phyloP scores from a whole-genome alignment of 2,329 filamentous ascomycete species.

The Apiospora koreana region DNA sequence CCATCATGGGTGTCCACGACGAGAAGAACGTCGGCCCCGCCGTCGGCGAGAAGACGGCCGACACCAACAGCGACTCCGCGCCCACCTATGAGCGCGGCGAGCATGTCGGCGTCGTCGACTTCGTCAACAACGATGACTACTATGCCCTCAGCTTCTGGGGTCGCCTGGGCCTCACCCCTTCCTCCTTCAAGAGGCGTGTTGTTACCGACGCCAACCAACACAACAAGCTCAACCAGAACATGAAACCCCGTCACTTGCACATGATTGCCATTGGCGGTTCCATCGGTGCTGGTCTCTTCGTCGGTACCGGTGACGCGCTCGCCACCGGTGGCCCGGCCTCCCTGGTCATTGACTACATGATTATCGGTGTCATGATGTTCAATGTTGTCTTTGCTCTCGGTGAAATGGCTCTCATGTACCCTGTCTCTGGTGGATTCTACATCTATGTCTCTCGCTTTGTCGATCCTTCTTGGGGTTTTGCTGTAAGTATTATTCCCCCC shows the following conservation, averaged over 20 bases:
- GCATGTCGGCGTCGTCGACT: slow-evolving; percentile 6
- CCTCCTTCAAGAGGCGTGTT: neutral
- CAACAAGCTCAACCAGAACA: slow-evolving; percentile 14
- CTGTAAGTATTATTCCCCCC: slow-evolving; percentile 49
- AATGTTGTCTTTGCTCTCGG: slow-evolving; percentile 80
- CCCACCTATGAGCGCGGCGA: slow-evolving; percentile 2
- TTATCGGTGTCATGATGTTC: slow-evolving; percentile 73
- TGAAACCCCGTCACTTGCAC: slow-evolving; percentile 47
- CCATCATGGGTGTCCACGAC: slow-evolving; percentile 1
- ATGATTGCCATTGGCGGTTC: slow-evolving; percentile 74
- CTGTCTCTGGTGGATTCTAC: slow-evolving; percentile 76
- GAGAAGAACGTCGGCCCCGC: slow-evolving; percentile 4
- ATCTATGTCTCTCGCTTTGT: slow-evolving; percentile 79
- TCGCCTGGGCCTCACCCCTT: slow-evolving; percentile 9
- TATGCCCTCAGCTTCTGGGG: slow-evolving; percentile 12
- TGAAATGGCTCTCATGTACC: slow-evolving; percentile 84
- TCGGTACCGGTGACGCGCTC: slow-evolving; percentile 62
- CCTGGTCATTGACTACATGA: slow-evolving; percentile 70
- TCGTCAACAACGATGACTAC: slow-evolving; percentile 9
- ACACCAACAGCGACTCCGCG: slow-evolving; percentile 2
- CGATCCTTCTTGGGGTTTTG: slow-evolving; percentile 79
- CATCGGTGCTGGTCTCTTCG: slow-evolving; percentile 73
- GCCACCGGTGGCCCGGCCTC: slow-evolving; percentile 61
- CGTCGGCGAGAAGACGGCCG: slow-evolving; percentile 11
- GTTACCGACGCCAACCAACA: slow-evolving; percentile 7